Base-by-base conservation (phyloP, 306 rosid genomes). In the Elaeagnus macrophylla region DNA sequence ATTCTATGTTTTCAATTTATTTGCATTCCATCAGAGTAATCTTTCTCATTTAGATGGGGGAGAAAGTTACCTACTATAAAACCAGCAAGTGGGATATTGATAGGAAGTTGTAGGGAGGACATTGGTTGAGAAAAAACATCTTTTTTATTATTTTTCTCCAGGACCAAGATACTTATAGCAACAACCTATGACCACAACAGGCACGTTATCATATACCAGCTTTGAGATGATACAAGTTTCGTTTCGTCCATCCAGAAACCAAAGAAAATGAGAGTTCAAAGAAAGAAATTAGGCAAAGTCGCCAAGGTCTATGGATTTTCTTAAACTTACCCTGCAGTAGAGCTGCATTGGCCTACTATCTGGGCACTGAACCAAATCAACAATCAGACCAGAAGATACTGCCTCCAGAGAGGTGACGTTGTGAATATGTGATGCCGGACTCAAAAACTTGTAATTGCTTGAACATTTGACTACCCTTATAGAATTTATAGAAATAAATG, bases 11-110 rank as follows among this genome's bases (percentile, higher is more conserved):
- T 41, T 41, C 13, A 41, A 9, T 9, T 6, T 13, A 7, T 13
- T 13, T 10, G 13, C 10, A 41, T 12, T 44, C 13, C n/a, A 4
- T 44, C 48, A 44, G 15, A 32, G 14, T 42, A 44, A 45, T 60
- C 48, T 16, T 60, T 49, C 37, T 9, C 6, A 32, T 45, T 48
- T 48, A 25, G 32, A 25, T 39, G 48, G 53, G 62, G 59, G 39
- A 56, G 47, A 48, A 68, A 66, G 80, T 66, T 75, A 86, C 97
- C 97, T 77, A 91, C 60, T 61, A 83, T 57, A 77, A 86, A 91
- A 72, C 84, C 75, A 64, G 96, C 96, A 61, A 91, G 74, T 1
- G 91, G 84, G 69, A 91, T 80, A 72, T 82, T 81, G 64, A 85
- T 55, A 66, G 41, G 70, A 45, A 64, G 67, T n/a, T 61, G 65